Conservation (phyloP, 2,329 filamentous ascomycete species). For the Pleoardoris graminearum region DNA sequence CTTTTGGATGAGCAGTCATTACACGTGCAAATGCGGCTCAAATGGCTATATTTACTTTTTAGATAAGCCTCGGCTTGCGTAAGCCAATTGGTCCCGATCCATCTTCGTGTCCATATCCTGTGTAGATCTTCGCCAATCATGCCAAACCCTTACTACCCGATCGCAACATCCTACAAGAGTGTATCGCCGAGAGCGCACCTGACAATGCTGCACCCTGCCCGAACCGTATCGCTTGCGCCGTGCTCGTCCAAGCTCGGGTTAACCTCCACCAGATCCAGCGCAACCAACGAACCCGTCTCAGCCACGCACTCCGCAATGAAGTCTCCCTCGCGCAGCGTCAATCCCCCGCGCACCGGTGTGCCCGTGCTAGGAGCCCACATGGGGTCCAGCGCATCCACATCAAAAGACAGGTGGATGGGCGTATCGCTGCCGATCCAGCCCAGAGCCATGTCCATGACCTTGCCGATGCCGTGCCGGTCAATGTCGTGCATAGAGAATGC, state of each 20-base stretch:
- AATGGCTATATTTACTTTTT: neutral
- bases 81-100: constrained; percentile 6
- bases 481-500: constrained; percentile 99
- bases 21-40: neutral
- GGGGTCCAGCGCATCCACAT: constrained; percentile 94
- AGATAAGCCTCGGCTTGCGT: neutral
- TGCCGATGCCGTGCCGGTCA: constrained; percentile 90
- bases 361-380: constrained; percentile 96
- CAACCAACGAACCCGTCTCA: constrained; percentile 59
- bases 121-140: too few species aligned
- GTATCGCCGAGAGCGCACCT: constrained; percentile 92
- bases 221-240: constrained; percentile 81
- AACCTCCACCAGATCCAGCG: constrained; percentile 61
- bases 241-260: constrained; percentile 54
- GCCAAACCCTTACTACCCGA: neutral
- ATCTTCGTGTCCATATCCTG: constrained; percentile 6
- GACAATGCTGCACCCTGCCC: constrained; percentile 88
- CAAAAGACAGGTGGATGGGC: constrained; percentile 95
- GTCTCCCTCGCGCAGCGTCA: constrained; percentile 93
- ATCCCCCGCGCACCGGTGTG: constrained; percentile 87
- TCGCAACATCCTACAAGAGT: constrained; percentile 63
- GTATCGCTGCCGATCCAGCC: constrained; percentile 93
- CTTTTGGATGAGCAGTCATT: neutral
- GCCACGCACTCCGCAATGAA: constrained; percentile 81
- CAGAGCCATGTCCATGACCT: constrained; percentile 97